Evolutionary conservation across 306 rosid genomes (phyloP), one percentile per base, ranked within the genome.

Genomic region (Fagus sylvatica): DNA sequence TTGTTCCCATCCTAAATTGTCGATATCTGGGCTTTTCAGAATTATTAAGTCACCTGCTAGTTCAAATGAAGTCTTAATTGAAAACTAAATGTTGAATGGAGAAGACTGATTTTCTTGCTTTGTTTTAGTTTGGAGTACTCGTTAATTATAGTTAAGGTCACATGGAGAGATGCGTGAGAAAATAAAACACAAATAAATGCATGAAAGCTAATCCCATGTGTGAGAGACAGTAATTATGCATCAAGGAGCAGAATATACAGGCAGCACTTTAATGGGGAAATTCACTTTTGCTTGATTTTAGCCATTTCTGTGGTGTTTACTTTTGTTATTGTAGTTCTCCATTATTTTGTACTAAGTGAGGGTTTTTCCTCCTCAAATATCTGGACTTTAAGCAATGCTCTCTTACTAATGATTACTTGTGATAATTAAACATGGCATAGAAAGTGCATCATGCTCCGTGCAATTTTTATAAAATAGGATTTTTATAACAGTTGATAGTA

Each of bases 351-450:
- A 13, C 67, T 32, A 33, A 10, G 37, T 4, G 30, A 60, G 41
- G 19, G 17, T 60, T 60, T 33, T 0, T 60, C 41, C 1, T 54
- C 30, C 67, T 60, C 40, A 15, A 60, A 10, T 60, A 28, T 46
- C 32, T 56, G 62, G 39, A 32, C 41, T 32, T 60, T 12, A 60
- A 32, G 37, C 34, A 11, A 13, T 48, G 34, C 7, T 72, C 33
- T 40, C 64, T 40, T 53, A 33, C 7, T 10, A 15, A 12, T 36
- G 46, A 33, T 9, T 0, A 72, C 1, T 72, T 12, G 1, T 72
- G 65, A 48, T 32, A 8, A 13, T 71, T 71, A 51, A 71, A 16
- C 75, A 51, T 15, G 60, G 43, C 74, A 13, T 71, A 16, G 33
- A 30, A 2, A 10, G 51, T 46, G 51, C 9, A 46, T 10, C 11